Percentiles rank a stretch among this genome's conserved stretches.
Evolutionary conservation across 371 early-diverging fungal species (phyloP).

Genomic region (Mucor racemosus): DNA sequence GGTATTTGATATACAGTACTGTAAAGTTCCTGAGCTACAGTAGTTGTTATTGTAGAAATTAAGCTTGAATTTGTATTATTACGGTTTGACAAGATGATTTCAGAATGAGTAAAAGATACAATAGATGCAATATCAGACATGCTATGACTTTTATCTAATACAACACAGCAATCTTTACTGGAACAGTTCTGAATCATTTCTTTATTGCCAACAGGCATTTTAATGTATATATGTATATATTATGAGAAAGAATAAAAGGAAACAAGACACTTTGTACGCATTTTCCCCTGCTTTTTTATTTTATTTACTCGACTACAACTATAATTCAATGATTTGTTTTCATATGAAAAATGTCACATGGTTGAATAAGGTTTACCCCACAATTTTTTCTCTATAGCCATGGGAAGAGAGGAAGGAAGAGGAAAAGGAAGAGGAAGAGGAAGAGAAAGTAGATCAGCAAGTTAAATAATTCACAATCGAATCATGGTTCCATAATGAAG

Average conservation of each 20-base stretch:
- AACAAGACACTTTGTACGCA: neutral
- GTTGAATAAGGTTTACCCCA: constrained; percentile 24
- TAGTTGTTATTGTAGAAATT: neutral
- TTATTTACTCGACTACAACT: neutral
- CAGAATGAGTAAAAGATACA: neutral
- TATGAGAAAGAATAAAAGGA: neutral
- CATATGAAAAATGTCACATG: constrained; percentile 26
- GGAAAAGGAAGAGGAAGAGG: no score
- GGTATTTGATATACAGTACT: constrained; percentile 28
- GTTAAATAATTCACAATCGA: constrained; percentile 10
- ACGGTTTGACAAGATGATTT: constrained; percentile 7
- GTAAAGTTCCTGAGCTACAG: constrained; percentile 29
- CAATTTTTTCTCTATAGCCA: neutral
- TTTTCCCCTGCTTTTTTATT: neutral
- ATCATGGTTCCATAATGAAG: constrained; percentile 20
- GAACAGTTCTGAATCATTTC: constrained; percentile 18
- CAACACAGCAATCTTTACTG: constrained; percentile 22
- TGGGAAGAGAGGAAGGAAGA: no score
- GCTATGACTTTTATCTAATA: neutral
- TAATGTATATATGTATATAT: neutral
- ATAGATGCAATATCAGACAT: neutral
- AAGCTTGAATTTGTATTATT: neutral
- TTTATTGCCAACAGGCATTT: neutral
- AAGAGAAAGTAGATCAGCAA: neutral
- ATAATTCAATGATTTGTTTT: neutral